Conservation (phyloP, 352 stramenopile species). For the Phytophthora hibernalis region DNA sequence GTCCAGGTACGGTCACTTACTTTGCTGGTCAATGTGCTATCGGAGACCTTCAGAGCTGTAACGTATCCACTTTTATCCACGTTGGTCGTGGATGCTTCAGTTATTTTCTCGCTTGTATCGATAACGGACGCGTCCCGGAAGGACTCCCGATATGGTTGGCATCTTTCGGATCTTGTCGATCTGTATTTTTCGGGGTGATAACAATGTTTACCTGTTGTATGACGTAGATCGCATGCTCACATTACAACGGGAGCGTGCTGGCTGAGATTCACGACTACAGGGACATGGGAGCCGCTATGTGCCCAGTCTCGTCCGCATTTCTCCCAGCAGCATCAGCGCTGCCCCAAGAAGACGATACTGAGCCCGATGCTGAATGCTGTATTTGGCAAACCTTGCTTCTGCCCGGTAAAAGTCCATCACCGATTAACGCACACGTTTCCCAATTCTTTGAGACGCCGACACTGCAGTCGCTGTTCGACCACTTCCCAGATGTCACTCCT, state of each 20-base stretch:
- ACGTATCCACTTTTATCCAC: slow-evolving; percentile 21
- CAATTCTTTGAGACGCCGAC: slow-evolving; percentile 21
- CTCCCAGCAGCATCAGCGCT: slow-evolving; percentile 26
- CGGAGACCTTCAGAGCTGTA: slow-evolving; percentile 17
- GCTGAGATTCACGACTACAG: slow-evolving; percentile 54
- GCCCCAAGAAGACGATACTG: background rate
- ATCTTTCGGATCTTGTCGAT: slow-evolving; percentile 16
- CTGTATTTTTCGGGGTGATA: slow-evolving; percentile 6
- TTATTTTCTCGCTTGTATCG: slow-evolving; percentile 71
- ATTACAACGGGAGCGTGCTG: slow-evolving; percentile 30
- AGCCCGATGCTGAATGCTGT: slow-evolving; percentile 11
- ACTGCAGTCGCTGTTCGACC: slow-evolving; percentile 39
- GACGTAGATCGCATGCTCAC: slow-evolving; percentile 35
- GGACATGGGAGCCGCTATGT: slow-evolving; percentile 25
- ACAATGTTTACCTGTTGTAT: slow-evolving; percentile 12
- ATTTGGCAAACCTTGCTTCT: slow-evolving; percentile 33
- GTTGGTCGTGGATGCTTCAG: slow-evolving; percentile 26
- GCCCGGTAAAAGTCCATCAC: slow-evolving; percentile 18
- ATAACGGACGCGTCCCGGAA: slow-evolving; percentile 59
- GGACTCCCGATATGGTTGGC: slow-evolving; percentile 65
- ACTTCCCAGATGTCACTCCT: slow-evolving; percentile 35
- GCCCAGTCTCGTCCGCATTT: slow-evolving; percentile 49
- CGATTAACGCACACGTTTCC: slow-evolving; percentile 11
- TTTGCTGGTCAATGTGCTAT: slow-evolving; percentile 5
- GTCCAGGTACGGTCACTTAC: slow-evolving; percentile 48